phyloP scores from a whole-genome alignment of 2,329 filamentous ascomycete genomes.

The Penicillium hordei region DNA sequence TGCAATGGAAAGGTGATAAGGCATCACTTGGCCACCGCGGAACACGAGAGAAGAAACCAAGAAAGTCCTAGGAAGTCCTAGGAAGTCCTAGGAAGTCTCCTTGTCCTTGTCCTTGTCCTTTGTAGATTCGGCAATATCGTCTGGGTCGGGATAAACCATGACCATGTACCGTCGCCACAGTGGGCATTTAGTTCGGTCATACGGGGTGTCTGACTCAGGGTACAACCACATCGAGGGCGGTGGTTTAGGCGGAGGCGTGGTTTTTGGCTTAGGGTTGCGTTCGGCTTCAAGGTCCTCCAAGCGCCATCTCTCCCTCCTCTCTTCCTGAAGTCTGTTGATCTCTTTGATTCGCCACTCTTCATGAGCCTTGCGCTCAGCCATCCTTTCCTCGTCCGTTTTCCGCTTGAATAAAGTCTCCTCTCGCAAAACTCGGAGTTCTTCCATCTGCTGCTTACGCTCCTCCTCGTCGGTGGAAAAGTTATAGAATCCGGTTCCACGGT shows the following conservation, averaged over 20 bases:
- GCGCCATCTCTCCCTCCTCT: conserved; percentile 32
- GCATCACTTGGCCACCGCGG: background rate
- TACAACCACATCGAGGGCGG: background rate
- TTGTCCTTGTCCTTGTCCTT: background rate
- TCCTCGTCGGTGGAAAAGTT: conserved; percentile 78
- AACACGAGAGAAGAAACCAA: background rate
- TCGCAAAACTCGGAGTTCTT: conserved; percentile 65
- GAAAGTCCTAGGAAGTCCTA: no score
- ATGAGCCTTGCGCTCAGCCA: conserved; percentile 59
- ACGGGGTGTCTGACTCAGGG: background rate
- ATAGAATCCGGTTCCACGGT: conserved; percentile 88
- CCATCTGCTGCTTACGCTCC: conserved; percentile 70
- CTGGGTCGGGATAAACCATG: background rate
- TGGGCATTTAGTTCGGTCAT: background rate
- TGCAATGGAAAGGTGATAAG: background rate
- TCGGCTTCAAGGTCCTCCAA: background rate
- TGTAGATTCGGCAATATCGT: background rate
- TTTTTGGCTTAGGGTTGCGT: background rate
- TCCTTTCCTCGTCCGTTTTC: conserved; percentile 56
- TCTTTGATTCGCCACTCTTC: conserved; percentile 51
- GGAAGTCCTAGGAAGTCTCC: no score
- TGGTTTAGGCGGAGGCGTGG: background rate
- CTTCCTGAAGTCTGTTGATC: conserved; percentile 45
- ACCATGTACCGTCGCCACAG: background rate
- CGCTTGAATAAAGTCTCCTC: conserved; percentile 66